Evolutionary conservation across 768 basidiomycete species (phyloP).

Genomic region (Boletus tylopilopsis): DNA sequence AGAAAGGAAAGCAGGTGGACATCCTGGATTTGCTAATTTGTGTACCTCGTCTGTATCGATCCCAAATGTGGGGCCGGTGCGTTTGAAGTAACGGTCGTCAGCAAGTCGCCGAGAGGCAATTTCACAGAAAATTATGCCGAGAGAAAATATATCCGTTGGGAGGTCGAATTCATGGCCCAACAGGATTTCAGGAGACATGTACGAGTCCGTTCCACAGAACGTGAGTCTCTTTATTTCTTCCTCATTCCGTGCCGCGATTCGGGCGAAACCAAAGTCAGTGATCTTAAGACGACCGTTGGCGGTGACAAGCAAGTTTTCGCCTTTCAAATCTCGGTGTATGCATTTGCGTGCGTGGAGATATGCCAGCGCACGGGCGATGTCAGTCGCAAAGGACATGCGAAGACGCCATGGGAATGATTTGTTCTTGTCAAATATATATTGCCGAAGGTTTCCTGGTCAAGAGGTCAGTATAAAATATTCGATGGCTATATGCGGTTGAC

Average conservation of each 20-base stretch:
- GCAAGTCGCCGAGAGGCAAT: conserved; percentile 83
- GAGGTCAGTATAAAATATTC: conserved; percentile 2
- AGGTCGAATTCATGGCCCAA: conserved; percentile 90
- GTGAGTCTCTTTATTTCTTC: conserved; percentile 86
- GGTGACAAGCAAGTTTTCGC: conserved; percentile 95
- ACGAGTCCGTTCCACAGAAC: conserved; percentile 87
- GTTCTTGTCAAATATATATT: conserved; percentile 82
- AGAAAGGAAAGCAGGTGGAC: conserved; percentile 72
- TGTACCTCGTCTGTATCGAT: conserved; percentile 75
- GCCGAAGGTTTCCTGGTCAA: conserved; percentile 63
- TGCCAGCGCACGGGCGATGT: conserved; percentile 91
- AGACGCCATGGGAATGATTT: conserved; percentile 92
- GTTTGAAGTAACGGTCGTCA: conserved; percentile 74
- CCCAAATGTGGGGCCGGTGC: conserved; percentile 73
- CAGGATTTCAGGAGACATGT: conserved; percentile 97
- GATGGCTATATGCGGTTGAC: conserved; percentile 25
- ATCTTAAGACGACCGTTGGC: conserved; percentile 93
- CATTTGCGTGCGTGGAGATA: conserved; percentile 94
- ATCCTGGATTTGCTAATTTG: conserved; percentile 62
- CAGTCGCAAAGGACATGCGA: conserved; percentile 90
- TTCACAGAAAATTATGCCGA: conserved; percentile 92
- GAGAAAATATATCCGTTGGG: conserved; percentile 91
- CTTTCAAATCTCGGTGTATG: conserved; percentile 90
- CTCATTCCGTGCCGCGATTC: conserved; percentile 88
- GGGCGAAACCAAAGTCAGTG: conserved; percentile 97